Evolutionary conservation across 331 rosid species (phyloP).

Genomic region (Quercus lobata): DNA sequence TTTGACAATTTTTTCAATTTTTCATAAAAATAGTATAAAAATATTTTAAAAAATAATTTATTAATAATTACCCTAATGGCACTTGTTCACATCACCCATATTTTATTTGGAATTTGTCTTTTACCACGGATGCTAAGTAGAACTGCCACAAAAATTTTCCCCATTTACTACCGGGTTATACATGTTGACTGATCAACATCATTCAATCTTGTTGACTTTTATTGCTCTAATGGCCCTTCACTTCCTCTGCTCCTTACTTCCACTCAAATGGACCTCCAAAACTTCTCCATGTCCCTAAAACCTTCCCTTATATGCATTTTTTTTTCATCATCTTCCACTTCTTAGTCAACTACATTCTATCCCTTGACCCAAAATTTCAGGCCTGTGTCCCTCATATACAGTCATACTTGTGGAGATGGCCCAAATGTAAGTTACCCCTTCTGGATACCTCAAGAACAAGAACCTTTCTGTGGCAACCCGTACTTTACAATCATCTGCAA

Average conservation of each 20-base stretch:
- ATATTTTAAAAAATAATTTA: no score
- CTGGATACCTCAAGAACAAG: constrained; percentile 48
- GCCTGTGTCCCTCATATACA: constrained; percentile 39
- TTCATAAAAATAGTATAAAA: no score
- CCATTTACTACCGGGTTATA: no score
- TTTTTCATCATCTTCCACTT: constrained; percentile 19
- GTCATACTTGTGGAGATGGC: constrained; percentile 41
- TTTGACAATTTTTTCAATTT: no score
- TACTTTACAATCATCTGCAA: constrained; percentile 45
- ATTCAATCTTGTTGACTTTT: no score
- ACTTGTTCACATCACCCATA: accelerated
- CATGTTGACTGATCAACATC: no score
- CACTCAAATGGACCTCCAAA: constrained; percentile 29
- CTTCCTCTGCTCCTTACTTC: constrained; percentile 16
- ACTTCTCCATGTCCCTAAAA: constrained; percentile 14
- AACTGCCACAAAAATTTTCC: no score
- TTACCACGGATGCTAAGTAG: no score
- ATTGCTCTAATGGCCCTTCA: not conserved
- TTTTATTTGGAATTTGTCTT: no score
- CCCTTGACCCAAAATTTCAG: constrained; percentile 29
- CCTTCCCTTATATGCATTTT: constrained; percentile 21
- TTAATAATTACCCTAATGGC: accelerated
- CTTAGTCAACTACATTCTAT: constrained; percentile 7
- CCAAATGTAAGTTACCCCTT: constrained; percentile 52
- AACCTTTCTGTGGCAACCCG: constrained; percentile 49